Conservation (phyloP, 2,329 filamentous ascomycete genomes). For the Pseudophaeomoniella oleicola region DNA sequence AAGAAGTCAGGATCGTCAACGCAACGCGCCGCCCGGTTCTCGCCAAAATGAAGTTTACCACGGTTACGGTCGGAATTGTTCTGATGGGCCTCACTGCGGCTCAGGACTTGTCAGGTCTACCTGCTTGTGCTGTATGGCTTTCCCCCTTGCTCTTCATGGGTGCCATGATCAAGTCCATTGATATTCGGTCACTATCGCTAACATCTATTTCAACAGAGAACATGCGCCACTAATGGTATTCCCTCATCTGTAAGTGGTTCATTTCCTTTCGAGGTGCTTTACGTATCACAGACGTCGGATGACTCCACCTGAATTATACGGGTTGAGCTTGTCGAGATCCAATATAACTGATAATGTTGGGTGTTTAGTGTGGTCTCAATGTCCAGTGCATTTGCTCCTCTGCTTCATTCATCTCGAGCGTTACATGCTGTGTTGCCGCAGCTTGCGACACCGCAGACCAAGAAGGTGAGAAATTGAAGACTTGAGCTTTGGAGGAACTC, state of each 20-base stretch:
- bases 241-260: no score
- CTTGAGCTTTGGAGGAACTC: background rate
- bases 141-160: background rate
- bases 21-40: no score
- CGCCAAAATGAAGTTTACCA: background rate
- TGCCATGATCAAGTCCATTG: no score
- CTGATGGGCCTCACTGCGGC: background rate
- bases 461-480: background rate
- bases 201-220: no score
- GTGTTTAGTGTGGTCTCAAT: background rate
- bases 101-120: background rate
- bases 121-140: background rate
- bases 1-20: no score
- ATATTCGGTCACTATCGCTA: no score
- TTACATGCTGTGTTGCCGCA: conserved; percentile 1
- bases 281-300: background rate
- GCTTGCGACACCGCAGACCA: background rate
- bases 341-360: background rate
- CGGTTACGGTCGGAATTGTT: background rate
- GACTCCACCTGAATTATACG: background rate
- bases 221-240: no score
- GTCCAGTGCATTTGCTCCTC: conserved; percentile 1
- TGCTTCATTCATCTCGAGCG: background rate
- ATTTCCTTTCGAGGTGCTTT: no score
- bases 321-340: background rate